Evolutionary conservation across 148 eudicot species (phyloP), one percentile per base, ranked within the genome.

Genomic region (Fagopyrum tataricum): DNA sequence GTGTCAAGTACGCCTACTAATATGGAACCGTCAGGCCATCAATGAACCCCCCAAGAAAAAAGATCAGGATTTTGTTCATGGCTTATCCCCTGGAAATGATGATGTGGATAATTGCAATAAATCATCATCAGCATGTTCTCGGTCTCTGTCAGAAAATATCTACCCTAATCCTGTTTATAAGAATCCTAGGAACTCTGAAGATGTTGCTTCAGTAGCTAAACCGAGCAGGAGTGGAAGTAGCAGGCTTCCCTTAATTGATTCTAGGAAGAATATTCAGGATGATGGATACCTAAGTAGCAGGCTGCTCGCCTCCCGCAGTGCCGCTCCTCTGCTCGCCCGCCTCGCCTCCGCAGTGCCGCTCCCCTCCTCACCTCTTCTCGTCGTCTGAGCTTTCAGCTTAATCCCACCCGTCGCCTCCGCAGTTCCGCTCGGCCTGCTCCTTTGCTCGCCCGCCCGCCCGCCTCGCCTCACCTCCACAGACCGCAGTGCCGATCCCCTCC

Each of bases 11-110:
- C 81, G 67, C 96, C 96, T 18, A 77, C 76, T 88, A 85, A 73
- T 80, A 82, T 85, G 97, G 94, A 90, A 88, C 75, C 87, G 79
- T 72, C 90, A 82, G 68, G 91, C n/a, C n/a, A n/a, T 79, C 74
- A 95, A 95, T 79, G 92, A 88, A 52, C 79, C 78, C 24, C 85
- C 90, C 21, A 82, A 72, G 83, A 87, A 79, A 76, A 86, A 85
- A 52, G 88, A 83, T 51, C 71, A 78, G 77, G 86, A 84, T 78
- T 76, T 82, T 79, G 77, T 75, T 72, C 84, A 86, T 71, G 85
- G 88, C 53, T 71, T 70, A 51, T 74, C 78, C 66, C 82, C 77
- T 20, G 85, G 85, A 78, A 81, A 74, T 76, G 81, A 83, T 71
- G 56, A 47, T 73, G 82, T 67, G 23, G 76, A 79, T 74, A 84